Evolutionary conservation across 306 rosid species (phyloP).

Genomic region (Fagus sylvatica): DNA sequence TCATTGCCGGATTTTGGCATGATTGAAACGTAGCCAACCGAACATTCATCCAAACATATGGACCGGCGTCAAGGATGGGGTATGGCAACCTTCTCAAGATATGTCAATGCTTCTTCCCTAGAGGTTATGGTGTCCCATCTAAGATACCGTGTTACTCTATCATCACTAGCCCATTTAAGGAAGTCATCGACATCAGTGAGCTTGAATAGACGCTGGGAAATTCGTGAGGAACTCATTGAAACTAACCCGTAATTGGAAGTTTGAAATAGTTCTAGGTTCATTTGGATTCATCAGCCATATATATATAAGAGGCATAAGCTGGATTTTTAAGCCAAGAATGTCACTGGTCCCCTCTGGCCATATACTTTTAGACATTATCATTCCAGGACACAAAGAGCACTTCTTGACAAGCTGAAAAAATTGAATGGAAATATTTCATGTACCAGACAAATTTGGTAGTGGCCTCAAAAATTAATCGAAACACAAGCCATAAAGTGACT

Average conservation of each 20-base stretch:
- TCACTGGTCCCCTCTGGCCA: background rate
- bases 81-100: background rate
- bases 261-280: background rate
- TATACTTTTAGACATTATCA: too few species aligned
- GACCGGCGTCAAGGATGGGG: slow-evolving; percentile 16
- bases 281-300: background rate
- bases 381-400: too few species aligned
- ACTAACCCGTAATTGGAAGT: too few species aligned
- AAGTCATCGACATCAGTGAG: slow-evolving; percentile 24
- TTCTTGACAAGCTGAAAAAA: too few species aligned
- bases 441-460: too few species aligned
- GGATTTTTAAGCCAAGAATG: background rate
- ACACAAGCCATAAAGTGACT: too few species aligned
- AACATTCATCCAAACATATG: slow-evolving; percentile 34
- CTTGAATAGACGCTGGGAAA: slow-evolving; percentile 23
- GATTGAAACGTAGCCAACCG: slow-evolving; percentile 37
- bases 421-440: too few species aligned
- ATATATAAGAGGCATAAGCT: background rate
- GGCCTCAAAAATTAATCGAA: too few species aligned
- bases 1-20: slow-evolving; percentile 31
- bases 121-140: slow-evolving; percentile 29
- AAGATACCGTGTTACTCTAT: slow-evolving; percentile 32
- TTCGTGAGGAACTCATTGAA: slow-evolving; percentile 22
- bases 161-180: slow-evolving; percentile 37
- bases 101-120: background rate